A percentile compares a stretch with the other conserved stretches of the same genome.
These are phyloP conservation scores for Paraleonurus japonicus DNA, from an alignment of 257 asterid species.

Conservation along the genomic window DNA sequence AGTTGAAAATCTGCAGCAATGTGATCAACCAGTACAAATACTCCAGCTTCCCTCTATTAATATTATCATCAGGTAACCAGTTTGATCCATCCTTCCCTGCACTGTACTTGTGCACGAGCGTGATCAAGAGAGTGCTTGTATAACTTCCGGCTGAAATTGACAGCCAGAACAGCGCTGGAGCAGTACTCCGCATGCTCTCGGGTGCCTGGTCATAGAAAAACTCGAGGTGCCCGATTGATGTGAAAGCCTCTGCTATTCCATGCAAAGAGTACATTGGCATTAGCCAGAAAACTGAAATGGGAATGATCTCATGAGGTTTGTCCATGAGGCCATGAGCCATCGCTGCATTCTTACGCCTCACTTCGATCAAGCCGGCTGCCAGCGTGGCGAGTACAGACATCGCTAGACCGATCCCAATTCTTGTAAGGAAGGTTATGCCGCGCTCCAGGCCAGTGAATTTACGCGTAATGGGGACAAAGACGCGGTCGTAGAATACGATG, in stretches of 20 bases:
- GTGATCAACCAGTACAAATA: slow-evolving; percentile 86
- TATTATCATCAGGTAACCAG: slow-evolving; percentile 80
- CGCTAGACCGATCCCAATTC: slow-evolving; percentile 70
- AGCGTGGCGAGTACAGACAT: slow-evolving; percentile 62
- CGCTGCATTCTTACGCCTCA: slow-evolving; percentile 56
- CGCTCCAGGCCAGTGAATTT: slow-evolving; percentile 65
- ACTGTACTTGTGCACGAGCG: slow-evolving; percentile 59
- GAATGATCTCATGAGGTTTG: slow-evolving; percentile 37
- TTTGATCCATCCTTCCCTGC: slow-evolving; percentile 59
- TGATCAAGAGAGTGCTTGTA: slow-evolving; percentile 64
- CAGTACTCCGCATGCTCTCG: slow-evolving; percentile 86
- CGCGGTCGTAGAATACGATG: slow-evolving; percentile 61
- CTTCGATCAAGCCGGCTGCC: slow-evolving; percentile 64
- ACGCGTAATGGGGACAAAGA: slow-evolving; percentile 62
- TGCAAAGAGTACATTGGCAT: slow-evolving; percentile 68
- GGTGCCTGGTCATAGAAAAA: slow-evolving; percentile 89
- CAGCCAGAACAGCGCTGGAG: slow-evolving; percentile 76
- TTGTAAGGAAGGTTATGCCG: slow-evolving; percentile 61
- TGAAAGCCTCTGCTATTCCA: slow-evolving; percentile 83
- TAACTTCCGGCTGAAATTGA: slow-evolving; percentile 80
- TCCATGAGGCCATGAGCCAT: slow-evolving; percentile 43
- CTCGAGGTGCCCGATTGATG: slow-evolving; percentile 81
- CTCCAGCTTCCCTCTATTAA: slow-evolving; percentile 77
- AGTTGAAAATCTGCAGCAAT: slow-evolving; percentile 55
- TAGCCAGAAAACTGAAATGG: slow-evolving; percentile 83